phyloP scores from a whole-genome alignment of 352 stramenopile genomes.

The Globisporangium nodosum region DNA sequence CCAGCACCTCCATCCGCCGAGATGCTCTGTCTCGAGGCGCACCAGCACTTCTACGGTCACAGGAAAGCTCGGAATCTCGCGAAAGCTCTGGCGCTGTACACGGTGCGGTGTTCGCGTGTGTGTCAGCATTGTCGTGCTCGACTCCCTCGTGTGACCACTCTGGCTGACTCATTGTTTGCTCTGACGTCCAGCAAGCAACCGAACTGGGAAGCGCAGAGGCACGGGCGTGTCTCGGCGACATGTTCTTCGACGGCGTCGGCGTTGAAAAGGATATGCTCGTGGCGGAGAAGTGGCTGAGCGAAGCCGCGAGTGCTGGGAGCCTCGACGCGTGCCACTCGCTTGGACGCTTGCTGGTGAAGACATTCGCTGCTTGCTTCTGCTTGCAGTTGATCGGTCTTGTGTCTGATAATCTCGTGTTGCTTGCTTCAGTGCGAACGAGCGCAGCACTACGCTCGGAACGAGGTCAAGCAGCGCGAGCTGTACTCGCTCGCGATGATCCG shows the following conservation, averaged over 20 bases:
- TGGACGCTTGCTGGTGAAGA: constrained; percentile 41
- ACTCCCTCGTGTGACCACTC: neutral
- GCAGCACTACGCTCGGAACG: constrained; percentile 25
- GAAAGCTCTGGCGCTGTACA: constrained; percentile 52
- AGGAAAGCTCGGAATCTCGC: constrained; percentile 24
- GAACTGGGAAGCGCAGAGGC: constrained; percentile 31
- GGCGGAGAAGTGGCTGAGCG: constrained; percentile 46
- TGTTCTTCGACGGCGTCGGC: constrained; percentile 39
- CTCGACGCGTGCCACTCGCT: constrained; percentile 45
- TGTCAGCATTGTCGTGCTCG: neutral
- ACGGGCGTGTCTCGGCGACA: constrained; percentile 60
- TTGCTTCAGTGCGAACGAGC: constrained; percentile 41
- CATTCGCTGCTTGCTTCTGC: neutral
- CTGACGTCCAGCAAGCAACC: constrained; percentile 36
- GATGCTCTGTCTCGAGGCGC: constrained; percentile 48
- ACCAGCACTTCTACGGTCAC: constrained; percentile 66
- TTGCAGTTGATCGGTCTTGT: neutral
- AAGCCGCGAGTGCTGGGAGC: constrained; percentile 29
- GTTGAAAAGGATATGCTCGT: constrained; percentile 48
- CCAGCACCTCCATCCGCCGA: constrained; percentile 7
- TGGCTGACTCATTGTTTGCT: neutral
- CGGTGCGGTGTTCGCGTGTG: constrained; percentile 17
- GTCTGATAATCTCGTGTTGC: neutral
- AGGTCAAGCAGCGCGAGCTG: constrained; percentile 25
- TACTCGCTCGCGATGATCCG: constrained; percentile 32